Evolutionary conservation across 1,284 basidiomycete species (phyloP), one percentile per base, ranked within the genome.

Genomic region (Papiliotrema nemorosa): DNA sequence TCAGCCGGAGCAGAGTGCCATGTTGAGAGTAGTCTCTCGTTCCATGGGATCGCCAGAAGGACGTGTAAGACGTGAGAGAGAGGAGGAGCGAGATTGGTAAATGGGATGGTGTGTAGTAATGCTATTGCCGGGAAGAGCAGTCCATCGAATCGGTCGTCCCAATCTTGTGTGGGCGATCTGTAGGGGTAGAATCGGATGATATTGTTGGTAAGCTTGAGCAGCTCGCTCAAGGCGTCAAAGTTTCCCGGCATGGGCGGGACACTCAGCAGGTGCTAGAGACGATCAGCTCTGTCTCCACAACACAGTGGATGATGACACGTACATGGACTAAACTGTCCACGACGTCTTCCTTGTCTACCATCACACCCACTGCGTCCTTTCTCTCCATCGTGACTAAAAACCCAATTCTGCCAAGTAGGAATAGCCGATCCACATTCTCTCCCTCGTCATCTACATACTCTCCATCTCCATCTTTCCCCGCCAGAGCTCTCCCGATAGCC

Each of bases 201-300:
- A 45, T 72, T 72, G 42, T 67, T 66, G 1, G 62, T 53, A 35
- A 73, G 45, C 58, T 76, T 76, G 41, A 74, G 60, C 21, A 74
- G 52, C 54, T 76, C 74, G 20, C 57, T 50, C 14, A 74, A 43
- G 12, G 65, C 65, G 26, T 57, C 54, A 39, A 60, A 64, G 48
- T 66, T 58, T 2, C 53, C 24, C 5, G 53, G 60, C 4, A 55
- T 22, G 0, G 60, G 55, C 1, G 49, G 37, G 14, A 59, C 29
- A 9, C 26, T 33, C 18, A 47, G 41, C 13, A 68, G 44, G 25
- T 61, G 53, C 62, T 70, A 39, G 25, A 26, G 46, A 36, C 21
- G 7, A 20, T 26, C 29, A 14, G 29, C n/a, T n/a, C 21, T n/a
- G 26, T 43, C 18, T 24, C 16, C 14, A 16, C 10, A 35, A 20